Percentiles rank a stretch among this genome's conserved stretches.
These are phyloP conservation scores for Solanum etuberosum DNA, from an alignment of 257 asterid genomes.

Conservation along the genomic window DNA sequence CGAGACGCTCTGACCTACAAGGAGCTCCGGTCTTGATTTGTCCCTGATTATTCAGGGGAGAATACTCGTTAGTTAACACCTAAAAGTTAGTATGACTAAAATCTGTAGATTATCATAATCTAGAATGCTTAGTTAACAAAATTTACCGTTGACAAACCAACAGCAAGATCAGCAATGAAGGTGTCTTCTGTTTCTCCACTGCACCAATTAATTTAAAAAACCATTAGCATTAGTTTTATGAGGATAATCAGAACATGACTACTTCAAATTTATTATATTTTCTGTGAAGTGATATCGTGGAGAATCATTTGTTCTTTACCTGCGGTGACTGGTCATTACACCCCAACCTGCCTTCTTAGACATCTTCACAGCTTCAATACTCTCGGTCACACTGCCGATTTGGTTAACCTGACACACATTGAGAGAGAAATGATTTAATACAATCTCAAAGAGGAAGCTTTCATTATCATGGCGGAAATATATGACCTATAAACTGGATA, in stretches of 20 bases:
- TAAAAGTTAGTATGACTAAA: neutral
- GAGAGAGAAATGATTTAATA: neutral
- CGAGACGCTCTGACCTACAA: slow-evolving; percentile 95
- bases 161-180: slow-evolving; percentile 96
- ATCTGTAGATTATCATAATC: neutral
- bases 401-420: slow-evolving; percentile 63
- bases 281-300: neutral
- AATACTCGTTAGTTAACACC: neutral
- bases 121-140: neutral
- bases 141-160: slow-evolving; percentile 85
- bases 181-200: slow-evolving; percentile 99
- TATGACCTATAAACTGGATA: neutral
- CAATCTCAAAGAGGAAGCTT: neutral
- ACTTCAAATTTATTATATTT: neutral
- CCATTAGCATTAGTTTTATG: neutral
- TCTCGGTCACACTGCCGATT: slow-evolving; percentile 95
- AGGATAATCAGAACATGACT: neutral
- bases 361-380: slow-evolving; percentile 94
- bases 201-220: neutral
- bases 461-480: neutral
- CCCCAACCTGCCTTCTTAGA: slow-evolving; percentile 99
- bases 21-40: slow-evolving; percentile 99
- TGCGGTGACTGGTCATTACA: slow-evolving; percentile 98
- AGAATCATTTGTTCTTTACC: slow-evolving; percentile 21
- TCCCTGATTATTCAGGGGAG: slow-evolving; percentile 39